These are phyloP conservation scores for Nicotiana tabacum DNA, from an alignment of 257 asterid genomes.

Conservation along the genomic window DNA sequence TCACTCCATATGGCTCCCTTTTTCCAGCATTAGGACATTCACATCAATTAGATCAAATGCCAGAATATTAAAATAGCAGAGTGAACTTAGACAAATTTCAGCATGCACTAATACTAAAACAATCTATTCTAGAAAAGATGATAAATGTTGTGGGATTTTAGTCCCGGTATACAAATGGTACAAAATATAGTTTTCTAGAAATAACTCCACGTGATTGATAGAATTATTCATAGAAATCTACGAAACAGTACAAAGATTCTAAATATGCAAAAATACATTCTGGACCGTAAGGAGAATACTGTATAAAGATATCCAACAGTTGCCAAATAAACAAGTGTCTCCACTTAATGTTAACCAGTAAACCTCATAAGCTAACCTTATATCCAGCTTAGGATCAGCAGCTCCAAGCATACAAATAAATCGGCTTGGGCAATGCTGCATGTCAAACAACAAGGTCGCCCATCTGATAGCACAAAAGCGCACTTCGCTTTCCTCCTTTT, in stretches of 20 bases:
- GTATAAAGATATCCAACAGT: background rate
- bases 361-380: slow-evolving; percentile 50
- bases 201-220: background rate
- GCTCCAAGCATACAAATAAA: slow-evolving; percentile 94
- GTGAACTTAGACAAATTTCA: background rate
- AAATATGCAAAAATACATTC: background rate
- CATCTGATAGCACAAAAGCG: slow-evolving; percentile 98
- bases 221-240: background rate
- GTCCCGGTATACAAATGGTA: background rate
- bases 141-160: background rate
- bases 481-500: slow-evolving; percentile 93
- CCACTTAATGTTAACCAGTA: background rate
- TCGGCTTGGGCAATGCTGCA: slow-evolving; percentile 94
- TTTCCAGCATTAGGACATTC: background rate
- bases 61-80: background rate
- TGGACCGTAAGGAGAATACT: background rate
- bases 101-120: background rate
- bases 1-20: background rate
- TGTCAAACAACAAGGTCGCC: slow-evolving; percentile 79
- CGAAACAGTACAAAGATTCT: background rate
- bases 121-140: background rate
- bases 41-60: background rate
- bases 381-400: slow-evolving; percentile 84
- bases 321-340: background rate
- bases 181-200: slow-evolving; percentile 1